These are phyloP conservation scores for Lipomyces kockii DNA, from an alignment of 805 yeast genomes.

Conservation along the genomic window DNA sequence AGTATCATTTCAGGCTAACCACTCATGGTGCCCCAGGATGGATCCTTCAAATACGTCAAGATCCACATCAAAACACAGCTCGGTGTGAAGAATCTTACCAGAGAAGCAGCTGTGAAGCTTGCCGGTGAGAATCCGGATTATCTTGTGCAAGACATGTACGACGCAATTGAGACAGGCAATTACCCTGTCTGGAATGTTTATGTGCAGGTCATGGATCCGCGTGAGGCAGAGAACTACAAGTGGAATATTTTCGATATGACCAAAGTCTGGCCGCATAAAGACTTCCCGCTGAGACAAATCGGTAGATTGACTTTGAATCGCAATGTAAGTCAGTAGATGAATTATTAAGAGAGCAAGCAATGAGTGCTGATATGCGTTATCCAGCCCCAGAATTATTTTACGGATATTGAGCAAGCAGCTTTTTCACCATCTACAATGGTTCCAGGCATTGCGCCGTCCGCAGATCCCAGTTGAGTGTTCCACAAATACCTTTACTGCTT, in stretches of 20 bases:
- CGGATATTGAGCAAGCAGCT: constrained; percentile 85
- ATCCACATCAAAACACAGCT: constrained; percentile 74
- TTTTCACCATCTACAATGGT: constrained; percentile 85
- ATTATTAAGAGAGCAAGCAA: too few species aligned
- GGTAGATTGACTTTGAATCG: constrained; percentile 80
- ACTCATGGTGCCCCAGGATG: constrained; percentile 42
- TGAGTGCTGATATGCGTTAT: neutral
- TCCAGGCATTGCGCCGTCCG: constrained; percentile 80
- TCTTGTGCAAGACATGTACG: constrained; percentile 79
- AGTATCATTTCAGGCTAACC: constrained; percentile 49
- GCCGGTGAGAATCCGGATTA: constrained; percentile 79
- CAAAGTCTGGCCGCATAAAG: constrained; percentile 88
- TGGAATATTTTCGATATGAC: constrained; percentile 89
- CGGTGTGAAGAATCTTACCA: constrained; percentile 54
- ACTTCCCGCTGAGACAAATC: constrained; percentile 83
- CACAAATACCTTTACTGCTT: neutral
- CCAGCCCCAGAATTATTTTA: constrained; percentile 76
- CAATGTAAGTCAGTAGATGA: constrained; percentile 48
- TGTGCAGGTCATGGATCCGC: constrained; percentile 84
- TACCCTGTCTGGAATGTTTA: constrained; percentile 84
- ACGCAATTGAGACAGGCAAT: constrained; percentile 76
- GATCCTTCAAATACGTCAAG: constrained; percentile 69
- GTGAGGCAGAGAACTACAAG: constrained; percentile 72
- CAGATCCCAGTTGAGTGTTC: constrained; percentile 58
- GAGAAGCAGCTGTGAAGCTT: constrained; percentile 53